Percentiles rank a stretch among this genome's conserved stretches.
These are phyloP conservation scores for Neurospora tetrasperma DNA, from an alignment of 495 filamentous ascomycete species.

Conservation along the genomic window DNA sequence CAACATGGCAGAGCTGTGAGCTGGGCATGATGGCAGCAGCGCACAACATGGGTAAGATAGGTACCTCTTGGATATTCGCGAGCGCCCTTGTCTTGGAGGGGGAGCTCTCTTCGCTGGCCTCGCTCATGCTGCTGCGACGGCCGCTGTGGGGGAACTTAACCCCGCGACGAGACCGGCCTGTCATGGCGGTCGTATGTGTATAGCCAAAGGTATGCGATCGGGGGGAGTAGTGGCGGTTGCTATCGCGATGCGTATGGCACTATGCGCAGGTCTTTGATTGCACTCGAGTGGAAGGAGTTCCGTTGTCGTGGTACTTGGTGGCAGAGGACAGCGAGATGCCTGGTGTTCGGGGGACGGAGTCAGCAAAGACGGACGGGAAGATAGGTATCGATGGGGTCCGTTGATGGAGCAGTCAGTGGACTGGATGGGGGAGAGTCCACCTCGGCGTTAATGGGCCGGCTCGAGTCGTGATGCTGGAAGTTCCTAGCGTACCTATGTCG, in stretches of 20 bases:
- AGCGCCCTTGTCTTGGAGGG: slow-evolving; percentile 32
- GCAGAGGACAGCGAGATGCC: background rate
- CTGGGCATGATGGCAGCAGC: background rate
- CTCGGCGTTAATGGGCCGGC: background rate
- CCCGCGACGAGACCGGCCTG: slow-evolving; percentile 46
- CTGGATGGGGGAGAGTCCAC: background rate
- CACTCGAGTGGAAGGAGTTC: background rate
- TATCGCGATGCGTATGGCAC: background rate
- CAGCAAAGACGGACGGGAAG: background rate
- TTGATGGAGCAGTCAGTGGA: background rate
- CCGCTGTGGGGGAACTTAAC: slow-evolving; percentile 73
- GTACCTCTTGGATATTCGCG: slow-evolving; percentile 29
- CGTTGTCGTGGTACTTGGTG: background rate
- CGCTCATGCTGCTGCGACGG: slow-evolving; percentile 64
- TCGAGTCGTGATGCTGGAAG: background rate
- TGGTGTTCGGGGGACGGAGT: background rate
- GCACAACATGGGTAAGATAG: background rate
- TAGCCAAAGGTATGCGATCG: background rate
- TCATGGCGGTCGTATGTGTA: slow-evolving; percentile 12
- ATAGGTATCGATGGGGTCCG: background rate
- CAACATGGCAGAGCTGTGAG: background rate
- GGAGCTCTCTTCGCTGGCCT: slow-evolving; percentile 61
- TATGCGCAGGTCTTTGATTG: background rate
- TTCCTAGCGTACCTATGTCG: background rate
- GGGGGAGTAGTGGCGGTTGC: background rate